Percentiles rank a stretch among this genome's conserved stretches.
Conservation (phyloP, 2,329 filamentous ascomycete species). For the Verticillium tricorpus region DNA sequence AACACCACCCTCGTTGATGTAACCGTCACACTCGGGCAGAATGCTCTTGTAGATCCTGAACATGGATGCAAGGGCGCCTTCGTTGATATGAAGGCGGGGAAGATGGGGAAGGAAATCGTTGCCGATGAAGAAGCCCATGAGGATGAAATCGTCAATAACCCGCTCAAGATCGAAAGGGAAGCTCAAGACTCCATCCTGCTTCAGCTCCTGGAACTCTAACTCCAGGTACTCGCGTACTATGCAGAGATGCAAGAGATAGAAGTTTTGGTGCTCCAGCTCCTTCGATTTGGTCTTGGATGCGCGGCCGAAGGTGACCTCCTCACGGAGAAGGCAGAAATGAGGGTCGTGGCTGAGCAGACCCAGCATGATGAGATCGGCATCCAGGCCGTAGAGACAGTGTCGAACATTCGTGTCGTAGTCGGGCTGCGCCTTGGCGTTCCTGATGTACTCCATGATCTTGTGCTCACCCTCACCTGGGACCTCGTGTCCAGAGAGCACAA, state of each 20-base stretch:
- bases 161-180: slow-evolving; percentile 91
- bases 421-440: slow-evolving; percentile 91
- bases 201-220: slow-evolving; percentile 91
- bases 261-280: slow-evolving; percentile 97
- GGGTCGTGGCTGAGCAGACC: slow-evolving; percentile 95
- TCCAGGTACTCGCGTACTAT: slow-evolving; percentile 97
- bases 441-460: slow-evolving; percentile 99
- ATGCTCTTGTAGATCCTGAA: slow-evolving; percentile 94
- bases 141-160: slow-evolving; percentile 97
- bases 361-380: slow-evolving; percentile 98
- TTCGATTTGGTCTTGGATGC: slow-evolving; percentile 85
- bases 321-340: slow-evolving; percentile 93
- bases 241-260: slow-evolving; percentile 94
- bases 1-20: slow-evolving; percentile 91
- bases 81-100: slow-evolving; percentile 95
- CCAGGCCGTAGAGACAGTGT: slow-evolving; percentile 94
- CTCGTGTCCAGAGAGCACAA: slow-evolving; percentile 95
- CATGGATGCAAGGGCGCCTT: slow-evolving; percentile 94
- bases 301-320: slow-evolving; percentile 96
- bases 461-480: slow-evolving; percentile 98
- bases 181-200: slow-evolving; percentile 63
- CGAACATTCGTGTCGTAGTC: slow-evolving; percentile 89
- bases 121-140: slow-evolving; percentile 99
- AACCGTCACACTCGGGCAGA: slow-evolving; percentile 81
- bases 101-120: slow-evolving; percentile 98